These are phyloP conservation scores for Artemisia tridentata DNA, from an alignment of 129 eudicot genomes.

Conservation along the genomic window DNA sequence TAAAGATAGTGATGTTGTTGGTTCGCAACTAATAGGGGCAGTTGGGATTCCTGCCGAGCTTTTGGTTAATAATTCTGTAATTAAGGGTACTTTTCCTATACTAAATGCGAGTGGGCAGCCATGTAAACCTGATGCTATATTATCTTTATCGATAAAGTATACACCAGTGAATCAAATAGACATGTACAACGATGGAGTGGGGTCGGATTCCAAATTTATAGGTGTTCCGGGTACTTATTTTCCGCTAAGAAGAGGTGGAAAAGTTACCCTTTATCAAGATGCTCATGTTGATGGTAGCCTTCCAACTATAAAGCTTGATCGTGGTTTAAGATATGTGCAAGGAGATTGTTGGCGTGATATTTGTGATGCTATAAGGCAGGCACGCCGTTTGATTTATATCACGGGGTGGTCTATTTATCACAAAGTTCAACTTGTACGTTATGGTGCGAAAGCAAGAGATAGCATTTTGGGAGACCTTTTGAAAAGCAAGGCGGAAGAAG, in stretches of 20 bases:
- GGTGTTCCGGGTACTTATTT: conserved; percentile 88
- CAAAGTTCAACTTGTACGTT: conserved; percentile 69
- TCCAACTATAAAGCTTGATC: conserved; percentile 60
- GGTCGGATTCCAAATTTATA: conserved; percentile 48
- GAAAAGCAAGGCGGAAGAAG: conserved; percentile 78
- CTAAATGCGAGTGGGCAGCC: conserved; percentile 60
- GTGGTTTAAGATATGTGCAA: conserved; percentile 52
- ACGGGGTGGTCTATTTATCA: conserved; percentile 95
- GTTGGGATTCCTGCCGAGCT: conserved; percentile 73
- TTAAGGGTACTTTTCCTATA: conserved; percentile 74
- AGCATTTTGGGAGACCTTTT: conserved; percentile 74
- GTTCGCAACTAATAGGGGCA: conserved; percentile 78
- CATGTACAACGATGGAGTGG: conserved; percentile 68
- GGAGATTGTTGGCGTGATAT: conserved; percentile 91
- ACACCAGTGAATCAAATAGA: conserved; percentile 52
- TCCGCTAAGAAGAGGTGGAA: conserved; percentile 75
- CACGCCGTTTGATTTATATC: conserved; percentile 70
- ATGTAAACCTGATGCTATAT: conserved; percentile 61
- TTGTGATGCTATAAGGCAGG: conserved; percentile 62
- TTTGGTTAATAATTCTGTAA: conserved; percentile 30
- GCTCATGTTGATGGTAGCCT: conserved; percentile 72
- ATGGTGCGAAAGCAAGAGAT: conserved; percentile 40
- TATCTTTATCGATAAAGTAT: conserved; percentile 63
- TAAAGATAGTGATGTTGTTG: conserved; percentile 80
- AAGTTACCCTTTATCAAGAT: conserved; percentile 84